phyloP scores from a whole-genome alignment of 2,329 filamentous ascomycete genomes.

The Aureobasidium sp. region DNA sequence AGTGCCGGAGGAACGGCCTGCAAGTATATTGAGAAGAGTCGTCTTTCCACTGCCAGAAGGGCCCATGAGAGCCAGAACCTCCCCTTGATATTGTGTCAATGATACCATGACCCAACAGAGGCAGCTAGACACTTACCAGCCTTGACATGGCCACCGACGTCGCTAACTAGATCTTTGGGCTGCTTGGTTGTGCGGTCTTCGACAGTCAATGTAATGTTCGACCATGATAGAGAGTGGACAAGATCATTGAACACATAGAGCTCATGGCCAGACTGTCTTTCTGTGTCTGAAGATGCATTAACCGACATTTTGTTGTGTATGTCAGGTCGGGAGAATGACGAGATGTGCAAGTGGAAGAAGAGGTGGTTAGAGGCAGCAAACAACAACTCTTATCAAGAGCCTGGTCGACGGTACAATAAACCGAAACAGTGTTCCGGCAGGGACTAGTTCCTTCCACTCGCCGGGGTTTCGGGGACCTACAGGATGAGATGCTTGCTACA shows the following conservation, averaged over 20 bases:
- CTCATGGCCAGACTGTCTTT: constrained; percentile 18
- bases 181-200: constrained; percentile 58
- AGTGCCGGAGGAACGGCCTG: constrained; percentile 49
- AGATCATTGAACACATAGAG: constrained; percentile 50
- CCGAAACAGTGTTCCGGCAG: background rate
- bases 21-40: constrained; percentile 70
- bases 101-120: too few species aligned
- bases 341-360: background rate
- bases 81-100: constrained; percentile 42
- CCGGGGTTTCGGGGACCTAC: background rate
- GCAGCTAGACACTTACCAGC: background rate
- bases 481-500: background rate
- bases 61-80: constrained; percentile 72
- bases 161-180: constrained; percentile 51
- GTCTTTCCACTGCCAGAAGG: constrained; percentile 66
- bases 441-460: background rate
- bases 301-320: background rate
- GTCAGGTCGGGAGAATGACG: background rate
- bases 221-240: constrained; percentile 57
- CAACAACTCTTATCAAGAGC: background rate
- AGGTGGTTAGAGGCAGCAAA: background rate
- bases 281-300: constrained; percentile 1
- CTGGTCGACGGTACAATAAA: background rate
- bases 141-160: constrained; percentile 49
- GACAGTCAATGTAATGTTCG: constrained; percentile 57